A percentile compares a stretch with the other conserved stretches of the same genome.
Evolutionary conservation across 805 yeast species (phyloP).

Genomic region (Ogataea pilisensis): DNA sequence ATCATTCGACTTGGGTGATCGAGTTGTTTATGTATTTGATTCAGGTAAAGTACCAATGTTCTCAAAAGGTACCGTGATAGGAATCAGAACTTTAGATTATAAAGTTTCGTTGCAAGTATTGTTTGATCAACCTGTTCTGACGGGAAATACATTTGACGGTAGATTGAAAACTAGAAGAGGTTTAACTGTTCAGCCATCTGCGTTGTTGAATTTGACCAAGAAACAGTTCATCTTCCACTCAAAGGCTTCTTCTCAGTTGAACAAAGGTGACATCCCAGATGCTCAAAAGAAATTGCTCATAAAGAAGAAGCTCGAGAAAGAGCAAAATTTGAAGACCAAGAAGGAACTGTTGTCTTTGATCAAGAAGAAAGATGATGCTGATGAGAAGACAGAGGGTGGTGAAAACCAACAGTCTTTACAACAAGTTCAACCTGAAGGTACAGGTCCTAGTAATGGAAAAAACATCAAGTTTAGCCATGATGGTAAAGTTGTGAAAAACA

Average conservation of each 20-base stretch:
- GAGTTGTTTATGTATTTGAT: conserved; percentile 79
- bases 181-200: conserved; percentile 71
- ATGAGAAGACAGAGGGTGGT: conserved; percentile 9
- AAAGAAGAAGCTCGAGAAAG: conserved; percentile 26
- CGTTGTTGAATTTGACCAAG: conserved; percentile 71
- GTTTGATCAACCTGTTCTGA: conserved; percentile 77
- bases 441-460: conserved; percentile 5
- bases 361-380: conserved; percentile 35
- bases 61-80: conserved; percentile 86
- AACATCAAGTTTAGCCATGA: conserved; percentile 4
- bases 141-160: conserved; percentile 81
- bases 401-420: background rate
- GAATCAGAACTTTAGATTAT: conserved; percentile 52
- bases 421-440: background rate
- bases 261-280: conserved; percentile 21
- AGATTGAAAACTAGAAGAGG: conserved; percentile 79
- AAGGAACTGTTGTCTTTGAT: conserved; percentile 43
- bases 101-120: conserved; percentile 68
- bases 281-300: conserved; percentile 16
- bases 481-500: conserved; percentile 22
- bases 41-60: conserved; percentile 87
- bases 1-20: conserved; percentile 79
- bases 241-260: conserved; percentile 48
- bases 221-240: conserved; percentile 76
- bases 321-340: conserved; percentile 28